A percentile compares a stretch with the other conserved stretches of the same genome.
These are phyloP conservation scores for Sporothrix humicola DNA, from an alignment of 2,329 filamentous ascomycete species.

Conservation along the genomic window DNA sequence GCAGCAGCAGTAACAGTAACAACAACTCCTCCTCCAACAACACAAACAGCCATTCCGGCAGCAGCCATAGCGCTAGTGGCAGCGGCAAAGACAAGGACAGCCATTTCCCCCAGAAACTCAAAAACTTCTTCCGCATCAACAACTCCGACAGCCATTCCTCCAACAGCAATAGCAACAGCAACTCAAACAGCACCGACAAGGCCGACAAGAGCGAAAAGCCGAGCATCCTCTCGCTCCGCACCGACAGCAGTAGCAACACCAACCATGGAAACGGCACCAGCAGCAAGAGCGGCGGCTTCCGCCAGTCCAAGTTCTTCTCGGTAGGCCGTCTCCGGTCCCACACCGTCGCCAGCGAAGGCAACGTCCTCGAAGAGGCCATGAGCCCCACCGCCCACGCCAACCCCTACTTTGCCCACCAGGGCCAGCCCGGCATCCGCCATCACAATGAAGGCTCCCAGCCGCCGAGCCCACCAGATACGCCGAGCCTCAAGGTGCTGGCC, in stretches of 20 bases:
- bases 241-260: slow-evolving; percentile 16
- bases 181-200: slow-evolving; percentile 43
- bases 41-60: slow-evolving; percentile 22
- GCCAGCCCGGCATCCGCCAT: slow-evolving; percentile 88
- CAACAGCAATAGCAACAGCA: slow-evolving; percentile 49
- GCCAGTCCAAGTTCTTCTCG: slow-evolving; percentile 87
- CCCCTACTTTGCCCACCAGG: slow-evolving; percentile 96
- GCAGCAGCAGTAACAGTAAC: slow-evolving; percentile 46
- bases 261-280: slow-evolving; percentile 33
- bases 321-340: slow-evolving; percentile 87
- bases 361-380: slow-evolving; percentile 83
- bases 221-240: slow-evolving; percentile 26
- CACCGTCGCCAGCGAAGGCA: slow-evolving; percentile 91
- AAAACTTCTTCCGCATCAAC: slow-evolving; percentile 75
- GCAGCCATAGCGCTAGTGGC: slow-evolving; percentile 28
- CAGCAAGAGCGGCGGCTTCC: slow-evolving; percentile 69
- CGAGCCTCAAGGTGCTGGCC: slow-evolving; percentile 74
- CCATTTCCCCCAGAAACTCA: slow-evolving; percentile 71
- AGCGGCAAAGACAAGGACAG: slow-evolving; percentile 57
- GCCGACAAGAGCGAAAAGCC: slow-evolving; percentile 35
- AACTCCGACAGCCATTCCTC: slow-evolving; percentile 44
- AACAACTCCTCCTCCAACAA: slow-evolving; percentile 3
- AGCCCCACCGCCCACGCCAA: slow-evolving; percentile 95
- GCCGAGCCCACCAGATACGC: slow-evolving; percentile 89
- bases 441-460: slow-evolving; percentile 94